Evolutionary conservation across 805 yeast species (phyloP), one percentile per base, ranked within the genome.

Genomic region (Candida fluviatilis): DNA sequence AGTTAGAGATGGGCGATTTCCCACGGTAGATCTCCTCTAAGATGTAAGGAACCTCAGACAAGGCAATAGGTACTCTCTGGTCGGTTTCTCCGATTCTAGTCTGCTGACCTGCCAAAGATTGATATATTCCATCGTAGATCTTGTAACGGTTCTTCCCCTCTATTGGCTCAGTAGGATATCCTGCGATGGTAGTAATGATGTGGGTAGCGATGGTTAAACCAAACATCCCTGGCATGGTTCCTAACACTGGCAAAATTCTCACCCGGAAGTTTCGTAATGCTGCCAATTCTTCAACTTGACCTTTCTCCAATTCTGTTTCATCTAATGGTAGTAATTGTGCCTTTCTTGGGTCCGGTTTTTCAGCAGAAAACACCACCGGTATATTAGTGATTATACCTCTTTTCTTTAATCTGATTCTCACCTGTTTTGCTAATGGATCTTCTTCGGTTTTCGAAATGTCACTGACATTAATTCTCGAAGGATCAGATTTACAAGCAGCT

Each of bases 151-250:
- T 85, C 57, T 88, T 89, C 6, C 95, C 96, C 49, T 88, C 95
- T 31, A 87, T 77, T 36, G 95, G 93, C 45, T 91, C 96, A 37
- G 83, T 78, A 17, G 95, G 93, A 57, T 93, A 93, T 1, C 93
- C 96, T 1, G 95, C 80, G 6, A 88, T 79, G 3, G 74, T 63
- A 2, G 95, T 84, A 25, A 93, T 62, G 16, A 93, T 67, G 63
- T 86, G 82, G 0, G 96, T 84, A 2, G 96, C 95, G 40, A 91
- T 75, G 0, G 96, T 78, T 34, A 93, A 71, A 1, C 98, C 99
- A 66, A 93, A 93, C 62, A 91, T 83, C 7, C 93, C 97, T 1
- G 99, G 99, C 83, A 93, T 80, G 0, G 99, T 87, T 3, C 99
- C 98, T 46, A 93, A 65, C 0, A 93, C 99, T 0, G 99, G 99